Conservation (phyloP, 176 grass and related monocot species). For the Carex cristatella region DNA sequence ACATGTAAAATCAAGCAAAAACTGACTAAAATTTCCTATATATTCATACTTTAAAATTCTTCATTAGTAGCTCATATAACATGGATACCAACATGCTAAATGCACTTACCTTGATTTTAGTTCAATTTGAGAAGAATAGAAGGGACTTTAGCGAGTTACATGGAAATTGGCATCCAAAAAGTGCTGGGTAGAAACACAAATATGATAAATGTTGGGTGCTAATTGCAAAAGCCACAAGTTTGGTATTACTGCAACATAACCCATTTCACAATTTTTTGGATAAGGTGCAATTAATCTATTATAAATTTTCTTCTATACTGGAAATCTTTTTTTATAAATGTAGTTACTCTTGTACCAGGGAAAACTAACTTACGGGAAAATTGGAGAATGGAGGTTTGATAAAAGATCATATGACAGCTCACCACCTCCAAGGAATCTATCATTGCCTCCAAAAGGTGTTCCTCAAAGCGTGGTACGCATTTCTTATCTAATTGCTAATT, state of each 20-base stretch:
- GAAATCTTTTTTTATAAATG: neutral
- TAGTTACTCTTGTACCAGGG: slow-evolving; percentile 36
- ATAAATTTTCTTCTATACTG: neutral
- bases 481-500: slow-evolving; percentile 25
- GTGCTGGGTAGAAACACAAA: neutral
- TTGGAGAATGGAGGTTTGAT: slow-evolving; percentile 98
- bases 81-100: neutral
- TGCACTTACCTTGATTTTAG: neutral
- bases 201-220: neutral
- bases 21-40: neutral
- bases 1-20: neutral
- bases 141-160: neutral
- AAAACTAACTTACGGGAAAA: slow-evolving; percentile 75
- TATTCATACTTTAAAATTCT: neutral
- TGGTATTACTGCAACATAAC: neutral
- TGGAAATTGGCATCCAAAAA: neutral
- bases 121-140: neutral
- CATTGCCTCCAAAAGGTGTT: slow-evolving; percentile 66
- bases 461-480: slow-evolving; percentile 84
- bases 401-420: slow-evolving; percentile 62
- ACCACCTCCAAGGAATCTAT: slow-evolving; percentile 72
- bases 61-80: neutral
- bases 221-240: neutral
- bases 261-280: neutral
- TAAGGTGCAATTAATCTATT: neutral